phyloP scores from a whole-genome alignment of 441 rosid species.

The Populus hybrid region DNA sequence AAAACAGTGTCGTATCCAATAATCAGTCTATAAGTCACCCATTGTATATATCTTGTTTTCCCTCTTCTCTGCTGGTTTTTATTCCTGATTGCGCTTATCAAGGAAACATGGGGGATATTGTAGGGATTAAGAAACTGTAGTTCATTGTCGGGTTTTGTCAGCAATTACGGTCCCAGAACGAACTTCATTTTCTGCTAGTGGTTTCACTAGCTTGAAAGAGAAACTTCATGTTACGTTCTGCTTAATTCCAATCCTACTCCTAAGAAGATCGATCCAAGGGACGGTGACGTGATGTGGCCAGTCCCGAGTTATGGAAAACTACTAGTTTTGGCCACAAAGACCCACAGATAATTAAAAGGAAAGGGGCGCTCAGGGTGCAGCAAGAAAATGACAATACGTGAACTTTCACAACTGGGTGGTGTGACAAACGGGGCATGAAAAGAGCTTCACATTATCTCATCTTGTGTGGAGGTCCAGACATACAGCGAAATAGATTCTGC shows the following conservation, averaged over 20 bases:
- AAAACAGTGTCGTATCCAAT: conserved; percentile 16
- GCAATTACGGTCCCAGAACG: background rate
- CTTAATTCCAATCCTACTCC: background rate
- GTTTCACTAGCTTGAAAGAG: background rate
- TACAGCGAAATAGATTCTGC: background rate
- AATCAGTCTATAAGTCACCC: background rate
- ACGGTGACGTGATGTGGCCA: background rate
- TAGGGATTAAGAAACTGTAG: background rate
- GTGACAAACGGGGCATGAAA: conserved; percentile 2
- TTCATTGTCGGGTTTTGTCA: background rate
- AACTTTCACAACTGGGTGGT: background rate
- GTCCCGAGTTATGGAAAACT: background rate
- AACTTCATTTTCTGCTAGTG: background rate
- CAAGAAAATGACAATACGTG: conserved; percentile 6
- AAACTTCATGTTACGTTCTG: background rate
- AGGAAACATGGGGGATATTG: background rate
- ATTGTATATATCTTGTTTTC: background rate
- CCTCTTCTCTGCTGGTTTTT: background rate
- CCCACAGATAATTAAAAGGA: background rate
- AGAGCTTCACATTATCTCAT: background rate
- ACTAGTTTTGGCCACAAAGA: background rate
- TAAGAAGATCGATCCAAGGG: background rate
- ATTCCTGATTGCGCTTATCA: background rate
- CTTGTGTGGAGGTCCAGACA: background rate
- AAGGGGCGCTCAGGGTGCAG: background rate